These are phyloP conservation scores for Psilocybe tampanensis DNA, from an alignment of 768 basidiomycete genomes.

Conservation along the genomic window DNA sequence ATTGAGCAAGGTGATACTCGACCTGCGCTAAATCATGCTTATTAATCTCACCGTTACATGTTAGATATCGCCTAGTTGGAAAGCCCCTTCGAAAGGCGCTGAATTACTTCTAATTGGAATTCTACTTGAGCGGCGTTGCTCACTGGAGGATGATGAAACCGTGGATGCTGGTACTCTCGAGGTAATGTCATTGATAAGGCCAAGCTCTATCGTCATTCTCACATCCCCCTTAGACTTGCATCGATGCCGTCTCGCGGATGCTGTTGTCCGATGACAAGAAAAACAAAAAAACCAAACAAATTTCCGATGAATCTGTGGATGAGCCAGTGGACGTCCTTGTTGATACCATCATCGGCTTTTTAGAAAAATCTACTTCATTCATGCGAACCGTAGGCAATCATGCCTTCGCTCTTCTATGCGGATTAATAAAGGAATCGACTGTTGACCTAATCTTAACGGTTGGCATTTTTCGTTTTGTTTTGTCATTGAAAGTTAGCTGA, in stretches of 20 bases:
- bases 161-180: slow-evolving; percentile 60
- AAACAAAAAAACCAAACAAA: slow-evolving; percentile 40
- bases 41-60: neutral
- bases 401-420: slow-evolving; percentile 74
- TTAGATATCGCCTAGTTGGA: slow-evolving; percentile 29
- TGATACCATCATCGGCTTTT: slow-evolving; percentile 86
- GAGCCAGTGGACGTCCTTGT: slow-evolving; percentile 84
- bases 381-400: slow-evolving; percentile 80
- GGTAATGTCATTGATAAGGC: slow-evolving; percentile 35
- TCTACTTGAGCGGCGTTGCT: slow-evolving; percentile 73
- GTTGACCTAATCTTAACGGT: slow-evolving; percentile 83
- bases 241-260: slow-evolving; percentile 59
- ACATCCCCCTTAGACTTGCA: slow-evolving; percentile 48
- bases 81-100: slow-evolving; percentile 66
- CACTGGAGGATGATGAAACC: slow-evolving; percentile 51
- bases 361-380: slow-evolving; percentile 83
- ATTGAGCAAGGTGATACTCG: slow-evolving; percentile 44
- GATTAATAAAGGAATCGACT: slow-evolving; percentile 66
- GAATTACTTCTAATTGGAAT: slow-evolving; percentile 73
- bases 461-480: slow-evolving; percentile 32
- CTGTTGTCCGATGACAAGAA: slow-evolving; percentile 47
- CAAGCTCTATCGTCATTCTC: slow-evolving; percentile 6
- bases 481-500: neutral
- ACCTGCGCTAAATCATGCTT: neutral
- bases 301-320: slow-evolving; percentile 27